Conservation (phyloP, 176 grass and related monocot species). For the sorghum (Sorghum bicolor) region Sorghum_bicolor_NCBIv3 NC_012871.2:77263001-77263500, state of each 20-base stretch:
- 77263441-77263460: background rate
- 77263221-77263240: background rate
- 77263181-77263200: background rate
- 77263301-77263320: too few relatives aligned
- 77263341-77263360: background rate
- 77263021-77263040: conserved; percentile 47
- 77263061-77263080: conserved; percentile 81
- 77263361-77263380: background rate
- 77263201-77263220: background rate
- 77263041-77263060: conserved; percentile 60
- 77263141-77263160: conserved; percentile 64
- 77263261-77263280: background rate
- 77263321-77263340: background rate
- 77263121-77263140: conserved; percentile 36
- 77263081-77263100: conserved; percentile 65
- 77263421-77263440: background rate
- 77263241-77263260: background rate
- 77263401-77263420: background rate
- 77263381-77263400: background rate
- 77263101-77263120: conserved; percentile 51
- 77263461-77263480: too few relatives aligned
- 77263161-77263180: conserved; percentile 25
- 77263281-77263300: background rate
- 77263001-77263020: conserved; percentile 50
- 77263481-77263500: background rate